Evolutionary conservation across 345 rosid genomes (phyloP).

Genomic region (Salix koriyanagi): DNA sequence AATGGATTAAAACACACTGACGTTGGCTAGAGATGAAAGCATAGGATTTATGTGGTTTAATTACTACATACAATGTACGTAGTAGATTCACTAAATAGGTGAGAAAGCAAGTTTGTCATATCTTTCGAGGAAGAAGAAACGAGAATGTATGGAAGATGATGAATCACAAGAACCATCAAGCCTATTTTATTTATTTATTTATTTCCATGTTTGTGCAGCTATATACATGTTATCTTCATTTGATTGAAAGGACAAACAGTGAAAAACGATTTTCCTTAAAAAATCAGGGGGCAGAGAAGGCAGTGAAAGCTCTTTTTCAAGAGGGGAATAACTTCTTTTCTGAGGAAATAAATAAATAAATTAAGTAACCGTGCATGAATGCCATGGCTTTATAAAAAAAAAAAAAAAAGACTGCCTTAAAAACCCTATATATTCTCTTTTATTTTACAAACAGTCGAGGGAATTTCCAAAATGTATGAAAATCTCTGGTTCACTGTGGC

Average conservation of each 20-base stretch:
- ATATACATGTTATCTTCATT: background rate
- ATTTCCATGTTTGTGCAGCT: background rate
- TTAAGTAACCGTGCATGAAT: background rate
- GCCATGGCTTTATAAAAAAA: constrained; percentile 1
- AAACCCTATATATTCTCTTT: background rate
- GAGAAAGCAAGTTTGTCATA: background rate
- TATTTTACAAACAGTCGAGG: background rate
- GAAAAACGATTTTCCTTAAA: background rate
- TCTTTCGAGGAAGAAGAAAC: background rate
- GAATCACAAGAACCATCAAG: too few species aligned
- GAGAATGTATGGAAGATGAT: background rate
- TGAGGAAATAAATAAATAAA: too few species aligned
- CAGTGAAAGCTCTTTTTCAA: background rate
- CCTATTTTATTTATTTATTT: too few species aligned
- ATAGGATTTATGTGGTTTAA: too few species aligned
- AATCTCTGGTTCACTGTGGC: background rate
- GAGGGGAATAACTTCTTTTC: background rate
- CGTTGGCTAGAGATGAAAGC: too few species aligned
- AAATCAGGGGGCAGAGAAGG: background rate
- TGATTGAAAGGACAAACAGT: background rate
- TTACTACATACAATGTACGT: too few species aligned
- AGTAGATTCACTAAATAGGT: too few species aligned
- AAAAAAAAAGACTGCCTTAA: background rate
- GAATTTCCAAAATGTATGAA: background rate
- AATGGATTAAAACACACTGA: too few species aligned